Percentiles rank a stretch among this genome's conserved stretches.
These are phyloP conservation scores for Yarrowia phangngaensis DNA, from an alignment of 805 yeast genomes.

Conservation along the genomic window DNA sequence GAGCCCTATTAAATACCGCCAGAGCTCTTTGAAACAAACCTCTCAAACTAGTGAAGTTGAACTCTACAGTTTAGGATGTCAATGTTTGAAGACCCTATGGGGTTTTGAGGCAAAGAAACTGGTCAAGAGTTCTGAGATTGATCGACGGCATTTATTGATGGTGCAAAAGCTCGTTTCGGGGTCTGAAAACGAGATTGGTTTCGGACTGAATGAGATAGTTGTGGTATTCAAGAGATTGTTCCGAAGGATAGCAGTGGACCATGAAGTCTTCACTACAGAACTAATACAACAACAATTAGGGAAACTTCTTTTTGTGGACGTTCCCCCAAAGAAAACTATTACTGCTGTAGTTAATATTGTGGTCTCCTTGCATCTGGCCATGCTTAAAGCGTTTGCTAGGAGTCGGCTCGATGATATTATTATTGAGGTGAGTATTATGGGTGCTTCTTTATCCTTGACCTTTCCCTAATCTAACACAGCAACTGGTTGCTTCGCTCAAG, in stretches of 20 bases:
- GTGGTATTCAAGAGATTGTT: slow-evolving; percentile 15
- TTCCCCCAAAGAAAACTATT: slow-evolving; percentile 7
- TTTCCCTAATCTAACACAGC: slow-evolving; percentile 4
- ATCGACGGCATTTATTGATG: slow-evolving; percentile 8
- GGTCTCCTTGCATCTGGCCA: slow-evolving; percentile 13
- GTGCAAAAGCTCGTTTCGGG: slow-evolving; percentile 13
- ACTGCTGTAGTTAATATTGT: slow-evolving; percentile 15
- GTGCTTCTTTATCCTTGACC: background rate
- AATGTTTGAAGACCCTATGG: slow-evolving; percentile 17
- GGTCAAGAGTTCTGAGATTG: slow-evolving; percentile 18
- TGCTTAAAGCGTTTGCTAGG: slow-evolving; percentile 13
- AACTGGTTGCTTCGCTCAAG: slow-evolving; percentile 14
- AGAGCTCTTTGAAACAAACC: background rate
- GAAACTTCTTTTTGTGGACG: slow-evolving; percentile 11
- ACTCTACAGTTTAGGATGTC: slow-evolving; percentile 5
- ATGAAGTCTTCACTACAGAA: slow-evolving; percentile 2
- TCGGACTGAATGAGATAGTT: slow-evolving; percentile 13
- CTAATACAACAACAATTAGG: background rate
- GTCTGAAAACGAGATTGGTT: slow-evolving; percentile 11
- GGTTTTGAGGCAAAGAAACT: slow-evolving; percentile 8
- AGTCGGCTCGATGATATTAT: background rate
- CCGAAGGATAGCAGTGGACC: slow-evolving; percentile 6
- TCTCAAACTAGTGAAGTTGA: too few relatives aligned
- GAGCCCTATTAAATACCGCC: slow-evolving; percentile 12
- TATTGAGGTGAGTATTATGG: slow-evolving; percentile 12